A percentile compares a stretch with the other conserved stretches of the same genome.
Conservation (phyloP, 2,329 filamentous ascomycete genomes). For the Rugonectria rugulosa region DNA sequence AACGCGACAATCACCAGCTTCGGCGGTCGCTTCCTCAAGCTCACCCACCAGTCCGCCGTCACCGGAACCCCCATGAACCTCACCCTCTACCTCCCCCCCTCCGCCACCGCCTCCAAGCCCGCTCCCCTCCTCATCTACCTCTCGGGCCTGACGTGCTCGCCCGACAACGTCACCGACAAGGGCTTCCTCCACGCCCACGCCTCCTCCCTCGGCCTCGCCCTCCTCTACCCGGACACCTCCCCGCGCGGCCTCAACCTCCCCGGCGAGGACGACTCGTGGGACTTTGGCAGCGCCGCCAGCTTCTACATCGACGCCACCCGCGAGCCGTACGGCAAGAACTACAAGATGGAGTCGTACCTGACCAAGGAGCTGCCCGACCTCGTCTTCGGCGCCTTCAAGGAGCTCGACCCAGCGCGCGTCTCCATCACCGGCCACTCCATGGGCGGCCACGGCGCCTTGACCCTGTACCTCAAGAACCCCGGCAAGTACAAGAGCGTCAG, state of each 20-base stretch:
- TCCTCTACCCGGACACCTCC: conserved; percentile 94
- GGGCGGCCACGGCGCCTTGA: conserved; percentile 95
- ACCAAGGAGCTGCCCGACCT: conserved; percentile 83
- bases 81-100: conserved; percentile 88
- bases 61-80: conserved; percentile 91
- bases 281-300: conserved; percentile 90
- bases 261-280: conserved; percentile 87
- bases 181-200: conserved; percentile 93
- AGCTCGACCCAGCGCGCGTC: conserved; percentile 73
- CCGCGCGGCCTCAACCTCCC: conserved; percentile 82
- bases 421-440: conserved; percentile 95
- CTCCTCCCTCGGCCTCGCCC: conserved; percentile 81
- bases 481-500: conserved; percentile 88
- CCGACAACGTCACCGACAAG: conserved; percentile 82
- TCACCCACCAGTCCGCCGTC: conserved; percentile 80
- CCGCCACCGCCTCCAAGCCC: conserved; percentile 60
- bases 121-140: conserved; percentile 92
- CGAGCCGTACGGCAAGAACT: conserved; percentile 77
- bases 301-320: conserved; percentile 92
- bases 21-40: conserved; percentile 93
- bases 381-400: conserved; percentile 75
- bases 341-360: conserved; percentile 96
- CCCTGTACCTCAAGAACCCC: conserved; percentile 90
- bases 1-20: conserved; percentile 91
- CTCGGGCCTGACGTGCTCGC: conserved; percentile 92